phyloP scores from a whole-genome alignment of 2,329 filamentous ascomycete genomes.

The Xylaria multiplex region DNA sequence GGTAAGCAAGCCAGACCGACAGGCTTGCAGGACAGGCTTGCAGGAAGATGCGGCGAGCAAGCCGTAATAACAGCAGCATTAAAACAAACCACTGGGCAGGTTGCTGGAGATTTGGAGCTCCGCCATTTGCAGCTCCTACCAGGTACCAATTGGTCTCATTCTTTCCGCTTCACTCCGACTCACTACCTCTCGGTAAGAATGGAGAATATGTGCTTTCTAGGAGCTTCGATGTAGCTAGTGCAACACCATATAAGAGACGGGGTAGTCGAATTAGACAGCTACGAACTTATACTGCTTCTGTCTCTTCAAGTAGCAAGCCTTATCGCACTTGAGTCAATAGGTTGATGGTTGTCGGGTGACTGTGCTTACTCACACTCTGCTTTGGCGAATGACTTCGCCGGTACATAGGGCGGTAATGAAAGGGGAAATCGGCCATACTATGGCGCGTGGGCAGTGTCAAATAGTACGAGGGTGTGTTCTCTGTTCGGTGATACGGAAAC shows the following conservation, averaged over 20 bases:
- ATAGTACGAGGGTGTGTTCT: background rate
- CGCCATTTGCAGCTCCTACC: conserved; percentile 17
- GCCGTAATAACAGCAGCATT: conserved; percentile 16
- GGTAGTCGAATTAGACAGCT: background rate
- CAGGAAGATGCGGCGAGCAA: conserved; percentile 26
- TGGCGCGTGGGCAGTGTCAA: conserved; percentile 14
- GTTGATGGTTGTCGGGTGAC: background rate
- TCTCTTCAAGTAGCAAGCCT: too few species aligned
- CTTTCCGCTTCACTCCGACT: conserved; percentile 5
- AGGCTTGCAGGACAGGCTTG: conserved; percentile 30
- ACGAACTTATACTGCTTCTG: too few species aligned
- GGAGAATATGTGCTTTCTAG: background rate
- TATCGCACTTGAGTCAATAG: background rate
- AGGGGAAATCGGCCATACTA: conserved; percentile 15
- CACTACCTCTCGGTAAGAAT: background rate
- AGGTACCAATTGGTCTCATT: background rate
- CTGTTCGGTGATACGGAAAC: background rate
- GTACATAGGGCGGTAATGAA: background rate
- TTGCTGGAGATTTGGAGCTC: background rate
- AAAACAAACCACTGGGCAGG: background rate
- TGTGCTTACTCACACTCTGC: conserved; percentile 2
- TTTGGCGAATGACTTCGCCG: background rate
- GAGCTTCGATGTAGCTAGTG: background rate
- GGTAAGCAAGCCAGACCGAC: conserved; percentile 19
- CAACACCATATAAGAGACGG: background rate